phyloP scores from a whole-genome alignment of 2,329 filamentous ascomycete species.

The Talaromyces piceae region DNA sequence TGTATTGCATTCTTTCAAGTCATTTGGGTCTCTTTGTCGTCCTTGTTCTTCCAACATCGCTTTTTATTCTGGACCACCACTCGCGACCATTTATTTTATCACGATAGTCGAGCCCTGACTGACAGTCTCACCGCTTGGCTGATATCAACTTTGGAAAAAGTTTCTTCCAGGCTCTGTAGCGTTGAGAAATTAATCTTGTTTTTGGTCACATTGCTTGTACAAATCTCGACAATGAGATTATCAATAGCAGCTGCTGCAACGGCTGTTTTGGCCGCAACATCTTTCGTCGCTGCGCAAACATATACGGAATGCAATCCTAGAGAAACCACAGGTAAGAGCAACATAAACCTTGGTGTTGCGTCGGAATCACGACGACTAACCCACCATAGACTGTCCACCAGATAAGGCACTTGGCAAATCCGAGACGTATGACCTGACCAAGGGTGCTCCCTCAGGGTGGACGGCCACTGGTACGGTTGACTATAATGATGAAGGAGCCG shows the following conservation, averaged over 20 bases:
- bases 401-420: slow-evolving; percentile 75
- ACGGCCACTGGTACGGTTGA: slow-evolving; percentile 58
- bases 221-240: slow-evolving; percentile 25
- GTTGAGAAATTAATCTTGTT: not conserved
- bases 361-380: slow-evolving; percentile 1
- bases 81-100: no score
- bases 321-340: slow-evolving; percentile 19
- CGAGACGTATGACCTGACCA: slow-evolving; percentile 76
- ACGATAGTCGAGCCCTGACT: not conserved
- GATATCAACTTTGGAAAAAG: not conserved
- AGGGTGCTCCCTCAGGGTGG: slow-evolving; percentile 73
- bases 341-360: not conserved
- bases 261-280: slow-evolving; percentile 22
- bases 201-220: not conserved
- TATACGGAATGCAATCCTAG: slow-evolving; percentile 39
- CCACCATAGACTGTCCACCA: slow-evolving; percentile 55
- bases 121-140: not conserved
- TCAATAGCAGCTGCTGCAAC: slow-evolving; percentile 17
- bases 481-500: slow-evolving; percentile 68
- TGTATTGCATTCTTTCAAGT: no score
- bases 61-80: no score
- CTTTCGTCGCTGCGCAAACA: slow-evolving; percentile 33
- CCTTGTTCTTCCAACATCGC: no score
- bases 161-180: slow-evolving; percentile 4
- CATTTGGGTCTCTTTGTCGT: no score